A percentile compares a stretch with the other conserved stretches of the same genome.
phyloP scores from a whole-genome alignment of 768 basidiomycete species.

The Suillus alpinus region DNA sequence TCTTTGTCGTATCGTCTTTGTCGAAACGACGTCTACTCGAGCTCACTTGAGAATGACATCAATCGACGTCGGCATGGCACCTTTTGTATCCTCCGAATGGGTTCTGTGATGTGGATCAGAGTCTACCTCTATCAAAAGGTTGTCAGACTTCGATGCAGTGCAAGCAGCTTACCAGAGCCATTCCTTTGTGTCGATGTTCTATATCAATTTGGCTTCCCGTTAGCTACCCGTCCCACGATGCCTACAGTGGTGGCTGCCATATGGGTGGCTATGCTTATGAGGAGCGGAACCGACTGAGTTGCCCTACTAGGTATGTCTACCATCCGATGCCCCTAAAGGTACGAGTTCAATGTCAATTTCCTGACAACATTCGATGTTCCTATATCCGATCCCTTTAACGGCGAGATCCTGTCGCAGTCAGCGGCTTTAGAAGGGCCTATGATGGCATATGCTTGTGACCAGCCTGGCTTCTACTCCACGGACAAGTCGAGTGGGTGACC shows the following conservation, averaged over 20 bases:
- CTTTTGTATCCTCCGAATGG: neutral
- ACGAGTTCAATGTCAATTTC: neutral
- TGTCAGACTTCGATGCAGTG: conserved; percentile 1
- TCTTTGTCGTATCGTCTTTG: no score
- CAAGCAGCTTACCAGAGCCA: neutral
- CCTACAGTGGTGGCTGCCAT: neutral
- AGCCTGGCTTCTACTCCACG: neutral
- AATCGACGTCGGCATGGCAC: conserved; percentile 3
- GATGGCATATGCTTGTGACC: neutral
- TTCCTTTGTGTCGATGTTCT: neutral
- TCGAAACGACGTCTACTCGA: neutral
- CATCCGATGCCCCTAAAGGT: neutral
- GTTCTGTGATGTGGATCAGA: conserved; percentile 2
- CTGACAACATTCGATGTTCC: neutral
- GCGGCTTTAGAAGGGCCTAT: neutral
- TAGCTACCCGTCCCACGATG: neutral
- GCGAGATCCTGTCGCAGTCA: neutral
- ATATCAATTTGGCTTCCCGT: neutral
- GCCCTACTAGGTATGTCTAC: neutral
- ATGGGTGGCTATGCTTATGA: neutral
- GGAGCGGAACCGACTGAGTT: neutral
- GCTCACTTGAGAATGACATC: neutral
- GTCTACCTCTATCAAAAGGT: conserved; percentile 2
- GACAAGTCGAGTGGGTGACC: neutral
- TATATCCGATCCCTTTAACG: neutral